A percentile compares a stretch with the other conserved stretches of the same genome.
phyloP scores from a whole-genome alignment of 2,329 filamentous ascomycete genomes.

The Beauveria scarabaeidicola region DNA sequence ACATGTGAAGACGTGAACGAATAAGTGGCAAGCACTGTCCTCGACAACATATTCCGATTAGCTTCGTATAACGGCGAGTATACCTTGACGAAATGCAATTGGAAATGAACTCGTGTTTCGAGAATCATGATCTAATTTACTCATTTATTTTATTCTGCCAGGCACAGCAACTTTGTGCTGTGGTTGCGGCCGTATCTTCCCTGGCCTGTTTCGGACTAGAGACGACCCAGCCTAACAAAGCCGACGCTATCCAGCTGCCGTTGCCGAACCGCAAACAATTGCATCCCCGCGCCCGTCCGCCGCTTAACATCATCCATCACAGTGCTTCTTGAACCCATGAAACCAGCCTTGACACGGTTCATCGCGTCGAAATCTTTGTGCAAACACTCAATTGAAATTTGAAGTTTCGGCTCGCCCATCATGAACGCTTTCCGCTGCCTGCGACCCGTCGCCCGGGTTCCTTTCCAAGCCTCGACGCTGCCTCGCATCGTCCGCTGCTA shows the following conservation, averaged over 20 bases:
- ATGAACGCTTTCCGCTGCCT: constrained; percentile 51
- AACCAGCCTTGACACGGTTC: not conserved
- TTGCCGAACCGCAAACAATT: constrained; percentile 6
- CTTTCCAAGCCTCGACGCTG: constrained; percentile 47
- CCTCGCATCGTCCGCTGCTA: constrained; percentile 47
- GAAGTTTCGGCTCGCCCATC: constrained; percentile 11
- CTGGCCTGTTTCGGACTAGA: not conserved
- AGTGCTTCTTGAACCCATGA: not conserved
- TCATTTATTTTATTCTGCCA: not conserved
- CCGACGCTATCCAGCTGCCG: constrained; percentile 10
- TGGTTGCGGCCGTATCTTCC: not conserved
- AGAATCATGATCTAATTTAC: no score
- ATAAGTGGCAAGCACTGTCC: no score
- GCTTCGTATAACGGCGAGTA: no score
- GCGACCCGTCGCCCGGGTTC: constrained; percentile 44
- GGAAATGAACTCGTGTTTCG: not conserved
- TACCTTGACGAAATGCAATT: no score
- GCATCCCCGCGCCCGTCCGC: constrained; percentile 8
- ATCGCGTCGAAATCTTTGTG: not conserved
- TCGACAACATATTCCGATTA: no score
- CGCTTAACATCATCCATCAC: constrained; percentile 1
- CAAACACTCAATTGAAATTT: not conserved
- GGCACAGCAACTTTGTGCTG: no score
- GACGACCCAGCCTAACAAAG: not conserved
- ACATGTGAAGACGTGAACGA: no score